Evolutionary conservation across 2,329 filamentous ascomycete genomes (phyloP).

Genomic region (Helotiales sp.): DNA sequence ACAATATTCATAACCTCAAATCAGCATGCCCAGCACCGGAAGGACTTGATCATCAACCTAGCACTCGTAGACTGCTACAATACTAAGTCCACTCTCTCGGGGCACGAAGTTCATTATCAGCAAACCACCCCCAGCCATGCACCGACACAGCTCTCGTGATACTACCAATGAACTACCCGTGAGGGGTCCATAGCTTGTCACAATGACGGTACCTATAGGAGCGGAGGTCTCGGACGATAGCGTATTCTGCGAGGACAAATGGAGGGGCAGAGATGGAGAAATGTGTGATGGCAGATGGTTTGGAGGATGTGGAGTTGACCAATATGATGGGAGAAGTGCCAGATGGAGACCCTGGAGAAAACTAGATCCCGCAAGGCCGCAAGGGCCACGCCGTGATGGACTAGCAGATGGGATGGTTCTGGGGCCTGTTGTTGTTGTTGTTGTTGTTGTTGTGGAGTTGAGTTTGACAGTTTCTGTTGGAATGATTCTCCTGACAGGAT

Average conservation of each 20-base stretch:
- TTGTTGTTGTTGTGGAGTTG: background rate
- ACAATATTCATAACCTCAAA: background rate
- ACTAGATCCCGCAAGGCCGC: slow-evolving; percentile 6
- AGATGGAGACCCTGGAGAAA: background rate
- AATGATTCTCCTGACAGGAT: background rate
- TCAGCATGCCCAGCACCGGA: background rate
- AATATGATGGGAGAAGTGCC: background rate
- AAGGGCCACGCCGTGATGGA: background rate
- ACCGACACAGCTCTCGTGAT: background rate
- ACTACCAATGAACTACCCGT: background rate
- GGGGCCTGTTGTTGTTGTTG: background rate
- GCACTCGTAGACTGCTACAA: background rate
- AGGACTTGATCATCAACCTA: background rate
- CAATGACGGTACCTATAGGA: background rate
- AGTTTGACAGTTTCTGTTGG: too few species aligned
- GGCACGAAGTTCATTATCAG: background rate
- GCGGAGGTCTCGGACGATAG: background rate
- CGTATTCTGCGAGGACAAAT: background rate
- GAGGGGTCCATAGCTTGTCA: slow-evolving; percentile 12
- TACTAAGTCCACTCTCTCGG: background rate
- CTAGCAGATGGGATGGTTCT: background rate
- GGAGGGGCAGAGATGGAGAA: background rate
- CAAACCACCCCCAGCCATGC: background rate
- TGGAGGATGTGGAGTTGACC: background rate
- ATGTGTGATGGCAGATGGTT: background rate